Base-by-base conservation (phyloP, 2,329 filamentous ascomycete genomes). In the Leptographium flavum region DNA sequence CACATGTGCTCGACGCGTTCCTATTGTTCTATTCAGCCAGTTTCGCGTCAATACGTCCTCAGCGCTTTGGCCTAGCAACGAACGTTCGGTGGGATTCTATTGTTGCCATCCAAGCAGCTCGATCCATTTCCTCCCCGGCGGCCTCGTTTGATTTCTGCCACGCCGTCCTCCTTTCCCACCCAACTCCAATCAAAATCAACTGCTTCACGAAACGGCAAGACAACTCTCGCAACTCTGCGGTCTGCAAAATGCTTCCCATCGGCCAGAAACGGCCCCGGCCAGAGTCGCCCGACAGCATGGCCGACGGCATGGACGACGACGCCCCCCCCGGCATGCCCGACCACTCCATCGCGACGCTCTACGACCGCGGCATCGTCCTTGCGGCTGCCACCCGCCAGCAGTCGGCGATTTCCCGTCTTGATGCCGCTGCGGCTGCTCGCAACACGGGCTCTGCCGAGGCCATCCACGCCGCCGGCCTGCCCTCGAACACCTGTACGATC, bases 141-240 rank as follows among this genome's bases (percentile, higher is more conserved):
- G 8, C 27, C 27, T 28, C 27, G 27, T 28, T 7, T 7, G 27
- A 6, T 10, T 5, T 27, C 13, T 8, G 8, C 27, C 6, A 27
- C 10, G 5, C 25, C 10, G 25, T 66, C 5, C 3, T 28, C 27
- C 2, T 28, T 7, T 28, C 8, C 13, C 27, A 8, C 27, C 5
- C 27, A 28, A 28, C 27, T 9, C 27, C 27, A 8, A 9, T 28
- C 27, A 28, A 9, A 3, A 7, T 28, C 27, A 28, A 28, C 5
- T 7, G 3, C 27, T 11, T 28, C 27, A 28, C 13, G 8, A n/a
- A n/a, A n/a, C n/a, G n/a, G n/a, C n/a, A n/a, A n/a, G n/a, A n/a
- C n/a, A n/a, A n/a, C n/a, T n/a, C n/a, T n/a, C n/a, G n/a, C n/a
- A n/a, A n/a, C n/a, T n/a, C n/a, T n/a, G n/a, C n/a, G n/a, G n/a